A percentile compares a stretch with the other conserved stretches of the same genome.
These are phyloP conservation scores for Sporothrix mexicana DNA, from an alignment of 2,329 filamentous ascomycete species.

Conservation along the genomic window DNA sequence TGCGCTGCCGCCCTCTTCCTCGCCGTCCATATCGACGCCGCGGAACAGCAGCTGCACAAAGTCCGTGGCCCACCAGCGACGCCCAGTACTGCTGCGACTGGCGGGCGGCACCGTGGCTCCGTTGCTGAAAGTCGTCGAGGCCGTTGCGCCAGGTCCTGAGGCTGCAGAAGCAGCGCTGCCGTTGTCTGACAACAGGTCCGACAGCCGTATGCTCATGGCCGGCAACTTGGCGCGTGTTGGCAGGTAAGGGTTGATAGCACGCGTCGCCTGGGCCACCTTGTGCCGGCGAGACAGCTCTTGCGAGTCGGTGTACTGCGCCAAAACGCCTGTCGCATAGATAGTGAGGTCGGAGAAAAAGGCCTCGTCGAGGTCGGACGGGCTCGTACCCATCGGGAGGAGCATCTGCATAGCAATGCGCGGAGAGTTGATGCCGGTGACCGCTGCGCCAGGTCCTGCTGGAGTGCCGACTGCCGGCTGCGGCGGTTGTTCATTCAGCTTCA, in stretches of 20 bases:
- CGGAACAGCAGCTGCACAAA: constrained; percentile 64
- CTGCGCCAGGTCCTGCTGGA: not conserved
- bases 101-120: not conserved
- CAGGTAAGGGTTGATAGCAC: constrained; percentile 48
- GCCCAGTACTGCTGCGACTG: not conserved
- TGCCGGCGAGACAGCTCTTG: constrained; percentile 54
- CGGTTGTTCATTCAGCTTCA: constrained; percentile 62
- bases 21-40: constrained; percentile 51
- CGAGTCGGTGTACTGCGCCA: constrained; percentile 57
- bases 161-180: not conserved
- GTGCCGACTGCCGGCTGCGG: not conserved
- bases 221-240: constrained; percentile 55
- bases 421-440: not conserved
- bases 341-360: constrained; percentile 60
- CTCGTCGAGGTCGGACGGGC: constrained; percentile 53
- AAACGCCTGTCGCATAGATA: constrained; percentile 57
- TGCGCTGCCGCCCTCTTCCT: constrained; percentile 38
- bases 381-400: constrained; percentile 42
- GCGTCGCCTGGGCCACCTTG: constrained; percentile 49
- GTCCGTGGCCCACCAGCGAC: constrained; percentile 62
- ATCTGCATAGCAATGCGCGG: constrained; percentile 37
- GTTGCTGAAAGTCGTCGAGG: constrained; percentile 33
- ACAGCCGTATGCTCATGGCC: constrained; percentile 55
- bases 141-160: no score
- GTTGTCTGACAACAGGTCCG: constrained; percentile 47